These are phyloP conservation scores for Fusarium verticillioides DNA, from an alignment of 2,329 filamentous ascomycete genomes.

Conservation along the genomic window DNA sequence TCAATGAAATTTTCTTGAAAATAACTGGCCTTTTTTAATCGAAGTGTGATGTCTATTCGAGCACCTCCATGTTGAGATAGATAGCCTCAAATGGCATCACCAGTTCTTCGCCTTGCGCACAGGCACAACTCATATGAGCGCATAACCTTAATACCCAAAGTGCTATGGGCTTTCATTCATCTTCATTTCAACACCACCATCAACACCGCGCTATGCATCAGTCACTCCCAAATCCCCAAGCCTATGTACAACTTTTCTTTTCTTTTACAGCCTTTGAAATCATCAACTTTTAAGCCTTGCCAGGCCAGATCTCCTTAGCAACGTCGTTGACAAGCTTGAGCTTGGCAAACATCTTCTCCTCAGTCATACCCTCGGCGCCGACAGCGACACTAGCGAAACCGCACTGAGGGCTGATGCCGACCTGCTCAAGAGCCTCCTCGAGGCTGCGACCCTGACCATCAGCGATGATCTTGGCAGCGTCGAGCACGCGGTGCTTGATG, in stretches of 20 bases:
- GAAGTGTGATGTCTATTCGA: not conserved
- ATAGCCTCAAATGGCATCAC: not conserved
- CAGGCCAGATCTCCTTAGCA: slow-evolving; percentile 72
- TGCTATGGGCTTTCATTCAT: not conserved
- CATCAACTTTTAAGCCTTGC: slow-evolving; percentile 9
- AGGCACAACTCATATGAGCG: not conserved
- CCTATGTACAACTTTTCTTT: slow-evolving; percentile 6
- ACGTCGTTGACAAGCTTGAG: slow-evolving; percentile 74
- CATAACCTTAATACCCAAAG: not conserved
- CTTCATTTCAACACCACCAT: slow-evolving; percentile 16
- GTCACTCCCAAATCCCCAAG: not conserved
- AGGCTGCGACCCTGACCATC: slow-evolving; percentile 69
- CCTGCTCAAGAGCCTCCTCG: slow-evolving; percentile 71
- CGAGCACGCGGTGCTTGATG: slow-evolving; percentile 64
- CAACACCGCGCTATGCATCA: slow-evolving; percentile 33
- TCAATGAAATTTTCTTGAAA: slow-evolving; percentile 26
- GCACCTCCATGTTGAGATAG: not conserved
- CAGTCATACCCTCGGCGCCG: slow-evolving; percentile 71
- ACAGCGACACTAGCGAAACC: slow-evolving; percentile 76
- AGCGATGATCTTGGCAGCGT: slow-evolving; percentile 73
- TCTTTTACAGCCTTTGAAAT: not conserved
- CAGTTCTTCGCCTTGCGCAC: not conserved
- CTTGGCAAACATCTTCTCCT: slow-evolving; percentile 77
- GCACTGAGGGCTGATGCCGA: slow-evolving; percentile 77
- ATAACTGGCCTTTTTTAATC: not conserved